Conservation (phyloP, 257 asterid species). For the Henckelia pumila region DNA sequence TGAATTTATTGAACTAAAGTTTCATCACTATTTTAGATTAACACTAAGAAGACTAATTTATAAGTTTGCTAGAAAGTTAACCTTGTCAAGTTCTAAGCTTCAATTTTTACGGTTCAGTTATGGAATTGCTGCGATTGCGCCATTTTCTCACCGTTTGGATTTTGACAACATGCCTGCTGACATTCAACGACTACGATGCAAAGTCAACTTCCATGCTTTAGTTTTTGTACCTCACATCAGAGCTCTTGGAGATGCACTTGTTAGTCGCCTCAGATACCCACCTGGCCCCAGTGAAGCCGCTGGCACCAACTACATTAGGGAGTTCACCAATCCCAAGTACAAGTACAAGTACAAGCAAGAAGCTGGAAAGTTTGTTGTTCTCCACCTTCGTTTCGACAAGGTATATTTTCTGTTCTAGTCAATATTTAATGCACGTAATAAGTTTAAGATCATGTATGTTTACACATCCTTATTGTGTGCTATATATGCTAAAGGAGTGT, state of each 20-base stretch:
- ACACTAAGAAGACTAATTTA: background rate
- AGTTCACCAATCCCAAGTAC: constrained; percentile 35
- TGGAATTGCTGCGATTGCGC: constrained; percentile 94
- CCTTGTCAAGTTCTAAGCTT: constrained; percentile 15
- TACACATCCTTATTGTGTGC: background rate
- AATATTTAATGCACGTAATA: background rate
- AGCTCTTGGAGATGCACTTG: constrained; percentile 86
- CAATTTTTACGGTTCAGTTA: no score
- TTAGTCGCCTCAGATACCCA: constrained; percentile 66
- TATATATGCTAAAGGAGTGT: constrained; percentile 3
- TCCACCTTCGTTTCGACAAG: constrained; percentile 98
- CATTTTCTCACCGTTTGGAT: constrained; percentile 93
- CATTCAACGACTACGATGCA: constrained; percentile 87
- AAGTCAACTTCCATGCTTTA: constrained; percentile 93
- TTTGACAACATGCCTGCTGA: constrained; percentile 89
- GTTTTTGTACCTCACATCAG: constrained; percentile 80
- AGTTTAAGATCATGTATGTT: background rate
- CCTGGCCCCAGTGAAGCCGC: constrained; percentile 39
- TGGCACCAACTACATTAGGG: constrained; percentile 42
- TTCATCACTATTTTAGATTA: background rate
- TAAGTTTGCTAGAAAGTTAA: background rate
- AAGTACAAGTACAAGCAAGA: no score
- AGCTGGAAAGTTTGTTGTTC: constrained; percentile 71
- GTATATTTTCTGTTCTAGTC: constrained; percentile 33
- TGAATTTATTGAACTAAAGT: constrained; percentile 9